Evolutionary conservation across 108 stramenopile species (phyloP).

Genomic region (Parmales sp.): DNA sequence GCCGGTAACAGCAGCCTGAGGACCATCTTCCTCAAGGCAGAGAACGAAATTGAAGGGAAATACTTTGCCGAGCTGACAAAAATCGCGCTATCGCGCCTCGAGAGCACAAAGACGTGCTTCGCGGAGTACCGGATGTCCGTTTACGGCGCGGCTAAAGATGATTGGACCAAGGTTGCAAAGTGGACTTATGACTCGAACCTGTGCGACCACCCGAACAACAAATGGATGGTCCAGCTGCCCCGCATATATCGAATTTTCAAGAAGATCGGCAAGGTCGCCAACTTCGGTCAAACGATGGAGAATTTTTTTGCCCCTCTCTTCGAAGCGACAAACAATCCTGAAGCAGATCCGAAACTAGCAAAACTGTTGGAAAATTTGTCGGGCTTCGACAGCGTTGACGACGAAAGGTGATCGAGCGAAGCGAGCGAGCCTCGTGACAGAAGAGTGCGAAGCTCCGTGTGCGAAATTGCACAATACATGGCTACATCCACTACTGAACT

Average conservation of each 20-base stretch:
- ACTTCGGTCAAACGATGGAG: constrained; percentile 41
- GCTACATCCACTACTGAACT: too few relatives aligned
- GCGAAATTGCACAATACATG: too few relatives aligned
- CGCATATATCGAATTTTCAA: constrained; percentile 44
- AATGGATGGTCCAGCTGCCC: constrained; percentile 46
- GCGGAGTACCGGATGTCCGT: constrained; percentile 40
- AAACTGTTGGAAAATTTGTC: constrained; percentile 37
- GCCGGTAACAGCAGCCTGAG: constrained; percentile 41
- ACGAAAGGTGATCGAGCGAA: too few relatives aligned
- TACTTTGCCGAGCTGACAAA: constrained; percentile 45
- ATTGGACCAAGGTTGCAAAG: constrained; percentile 35
- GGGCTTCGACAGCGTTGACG: constrained; percentile 57
- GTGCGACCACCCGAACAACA: constrained; percentile 16
- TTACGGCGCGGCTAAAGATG: constrained; percentile 32
- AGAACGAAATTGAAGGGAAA: constrained; percentile 28
- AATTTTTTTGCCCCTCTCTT: constrained; percentile 54
- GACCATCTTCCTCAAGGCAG: constrained; percentile 48
- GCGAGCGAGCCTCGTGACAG: too few relatives aligned
- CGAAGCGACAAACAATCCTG: constrained; percentile 31
- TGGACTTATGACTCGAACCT: background rate
- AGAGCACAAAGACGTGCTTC: constrained; percentile 37
- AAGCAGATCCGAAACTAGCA: constrained; percentile 36
- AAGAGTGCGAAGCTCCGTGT: too few relatives aligned
- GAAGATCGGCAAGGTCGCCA: constrained; percentile 23
- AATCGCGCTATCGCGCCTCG: constrained; percentile 19